Evolutionary conservation across 2,329 filamentous ascomycete genomes (phyloP).

Genomic region (Fonsecaea monophora): DNA sequence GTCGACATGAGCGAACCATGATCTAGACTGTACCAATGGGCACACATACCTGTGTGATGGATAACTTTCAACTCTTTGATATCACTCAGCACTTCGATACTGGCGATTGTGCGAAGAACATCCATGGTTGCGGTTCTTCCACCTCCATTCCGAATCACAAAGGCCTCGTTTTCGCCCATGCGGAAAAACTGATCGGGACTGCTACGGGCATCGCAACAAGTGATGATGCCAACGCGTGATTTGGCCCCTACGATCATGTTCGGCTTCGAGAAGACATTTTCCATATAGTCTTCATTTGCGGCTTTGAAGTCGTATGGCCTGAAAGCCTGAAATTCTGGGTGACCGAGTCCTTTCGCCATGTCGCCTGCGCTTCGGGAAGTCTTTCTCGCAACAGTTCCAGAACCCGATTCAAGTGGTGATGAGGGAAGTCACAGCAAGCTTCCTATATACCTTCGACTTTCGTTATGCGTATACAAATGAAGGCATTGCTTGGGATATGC

Average conservation of each 20-base stretch:
- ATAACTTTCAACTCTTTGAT: constrained; percentile 23
- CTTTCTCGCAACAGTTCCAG: not conserved
- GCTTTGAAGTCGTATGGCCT: constrained; percentile 22
- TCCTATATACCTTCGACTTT: not conserved
- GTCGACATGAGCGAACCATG: not conserved
- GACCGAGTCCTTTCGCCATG: constrained; percentile 21
- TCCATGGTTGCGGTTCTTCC: constrained; percentile 18
- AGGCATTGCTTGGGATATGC: not conserved
- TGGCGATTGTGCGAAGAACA: constrained; percentile 19
- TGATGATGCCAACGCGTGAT: constrained; percentile 24
- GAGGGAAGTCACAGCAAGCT: not conserved
- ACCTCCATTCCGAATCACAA: constrained; percentile 23
- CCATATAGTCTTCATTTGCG: constrained; percentile 15
- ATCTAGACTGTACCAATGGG: not conserved
- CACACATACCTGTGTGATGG: constrained; percentile 22
- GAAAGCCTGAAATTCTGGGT: constrained; percentile 7
- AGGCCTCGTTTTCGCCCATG: constrained; percentile 18
- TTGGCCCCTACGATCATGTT: constrained; percentile 50
- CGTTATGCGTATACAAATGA: not conserved
- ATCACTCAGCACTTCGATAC: constrained; percentile 18
- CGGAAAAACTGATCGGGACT: constrained; percentile 23
- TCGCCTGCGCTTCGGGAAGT: constrained; percentile 3
- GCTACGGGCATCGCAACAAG: constrained; percentile 23
- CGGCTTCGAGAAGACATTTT: constrained; percentile 8
- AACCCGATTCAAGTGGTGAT: not conserved